phyloP scores from a whole-genome alignment of 2,329 filamentous ascomycete genomes.

The Colletotrichum sansevieriae region DNA sequence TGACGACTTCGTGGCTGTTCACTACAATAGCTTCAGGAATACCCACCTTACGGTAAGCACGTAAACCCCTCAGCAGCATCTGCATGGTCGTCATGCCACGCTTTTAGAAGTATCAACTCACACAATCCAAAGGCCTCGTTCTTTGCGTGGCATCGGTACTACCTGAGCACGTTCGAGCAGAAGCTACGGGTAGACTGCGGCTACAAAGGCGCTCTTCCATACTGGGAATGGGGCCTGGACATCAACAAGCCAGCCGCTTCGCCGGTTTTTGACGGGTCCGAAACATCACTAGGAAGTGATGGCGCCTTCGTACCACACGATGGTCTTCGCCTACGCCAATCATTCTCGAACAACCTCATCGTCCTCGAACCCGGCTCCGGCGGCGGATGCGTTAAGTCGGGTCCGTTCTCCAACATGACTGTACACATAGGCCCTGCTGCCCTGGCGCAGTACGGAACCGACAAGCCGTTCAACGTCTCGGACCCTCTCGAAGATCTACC shows the following conservation, averaged over 20 bases:
- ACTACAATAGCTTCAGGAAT: slow-evolving; percentile 32
- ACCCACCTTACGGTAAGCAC: slow-evolving; percentile 36
- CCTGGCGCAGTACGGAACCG: slow-evolving; percentile 38
- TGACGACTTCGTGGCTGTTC: slow-evolving; percentile 45
- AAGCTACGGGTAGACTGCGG: slow-evolving; percentile 40
- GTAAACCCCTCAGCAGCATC: no score
- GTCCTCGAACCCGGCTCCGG: slow-evolving; percentile 60
- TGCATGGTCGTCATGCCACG: no score
- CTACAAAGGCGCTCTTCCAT: slow-evolving; percentile 43
- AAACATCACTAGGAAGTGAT: slow-evolving; percentile 54
- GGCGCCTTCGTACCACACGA: slow-evolving; percentile 50
- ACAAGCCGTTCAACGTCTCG: slow-evolving; percentile 40
- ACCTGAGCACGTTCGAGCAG: slow-evolving; percentile 36
- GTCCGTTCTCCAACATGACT: slow-evolving; percentile 55
- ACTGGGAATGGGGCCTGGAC: slow-evolving; percentile 41
- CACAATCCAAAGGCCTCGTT: slow-evolving; percentile 21
- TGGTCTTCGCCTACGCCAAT: slow-evolving; percentile 40
- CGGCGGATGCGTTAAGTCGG: slow-evolving; percentile 57
- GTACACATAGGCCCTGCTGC: slow-evolving; percentile 54
- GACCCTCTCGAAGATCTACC: slow-evolving; percentile 55
- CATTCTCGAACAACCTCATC: slow-evolving; percentile 42
- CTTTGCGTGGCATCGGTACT: slow-evolving; percentile 43
- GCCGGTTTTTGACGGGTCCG: slow-evolving; percentile 57
- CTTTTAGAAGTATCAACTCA: accelerated
- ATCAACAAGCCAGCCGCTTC: slow-evolving; percentile 49